These are phyloP conservation scores for Myriosclerotinia scirpicola DNA, from an alignment of 2,329 filamentous ascomycete genomes.

Conservation along the genomic window DNA sequence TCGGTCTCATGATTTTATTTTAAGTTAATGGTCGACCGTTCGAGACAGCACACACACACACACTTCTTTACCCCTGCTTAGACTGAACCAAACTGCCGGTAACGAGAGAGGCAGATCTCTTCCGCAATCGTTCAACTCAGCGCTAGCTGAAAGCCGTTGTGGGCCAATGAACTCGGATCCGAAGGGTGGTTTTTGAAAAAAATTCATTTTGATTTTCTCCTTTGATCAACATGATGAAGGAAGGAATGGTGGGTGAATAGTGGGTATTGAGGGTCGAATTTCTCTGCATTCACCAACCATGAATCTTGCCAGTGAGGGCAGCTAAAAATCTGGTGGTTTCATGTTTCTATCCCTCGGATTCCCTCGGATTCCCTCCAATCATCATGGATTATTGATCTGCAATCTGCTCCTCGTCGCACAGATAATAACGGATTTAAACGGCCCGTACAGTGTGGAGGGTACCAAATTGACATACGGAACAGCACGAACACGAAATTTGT, in stretches of 20 bases:
- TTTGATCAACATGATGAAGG: background rate
- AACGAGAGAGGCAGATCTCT: constrained; percentile 1
- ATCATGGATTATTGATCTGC: background rate
- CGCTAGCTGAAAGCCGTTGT: constrained; percentile 1
- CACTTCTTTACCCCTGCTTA: background rate
- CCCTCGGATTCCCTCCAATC: background rate
- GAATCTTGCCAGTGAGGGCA: background rate
- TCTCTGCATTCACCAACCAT: background rate
- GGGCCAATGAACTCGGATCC: constrained; percentile 17
- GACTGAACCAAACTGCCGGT: constrained; percentile 21
- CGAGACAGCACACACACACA: constrained; percentile 3
- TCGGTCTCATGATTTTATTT: constrained; percentile 16
- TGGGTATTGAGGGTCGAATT: background rate
- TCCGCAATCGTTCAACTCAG: background rate
- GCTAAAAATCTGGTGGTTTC: background rate
- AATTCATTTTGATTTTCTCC: background rate
- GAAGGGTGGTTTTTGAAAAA: background rate
- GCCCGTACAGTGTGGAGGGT: background rate
- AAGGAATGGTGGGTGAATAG: background rate
- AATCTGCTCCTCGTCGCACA: background rate
- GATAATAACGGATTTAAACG: background rate
- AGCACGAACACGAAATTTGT: background rate
- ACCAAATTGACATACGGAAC: background rate
- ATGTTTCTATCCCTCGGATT: background rate
- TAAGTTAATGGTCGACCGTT: constrained; percentile 5